Evolutionary conservation across 306 rosid species (phyloP), one percentile per base, ranked within the genome.

Genomic region (Inga oerstediana): DNA sequence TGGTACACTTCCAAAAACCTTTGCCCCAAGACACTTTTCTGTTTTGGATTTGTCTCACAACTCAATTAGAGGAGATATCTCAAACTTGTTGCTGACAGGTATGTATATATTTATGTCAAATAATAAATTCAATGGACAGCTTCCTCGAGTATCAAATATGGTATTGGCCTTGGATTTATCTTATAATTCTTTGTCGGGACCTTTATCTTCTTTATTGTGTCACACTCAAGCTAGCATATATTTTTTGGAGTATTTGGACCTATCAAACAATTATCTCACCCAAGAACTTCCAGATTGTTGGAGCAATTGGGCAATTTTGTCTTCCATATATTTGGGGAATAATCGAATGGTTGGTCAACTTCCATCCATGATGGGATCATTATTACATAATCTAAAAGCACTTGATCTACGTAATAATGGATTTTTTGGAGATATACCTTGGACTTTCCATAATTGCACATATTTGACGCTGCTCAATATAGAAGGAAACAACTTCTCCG

Each of bases 221-320:
- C 20, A 0, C 8, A 2, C 0, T 3, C 8, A 13, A 8, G 4
- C 3, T 12, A 10, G 27, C 2, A 0, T 4, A 0, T 0, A 12
- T 11, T 0, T 0, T 64, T 64, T 64, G 39, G 1, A 0, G 19
- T 30, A 27, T 27, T 12, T 64, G 20, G 69, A 64, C 39, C 2
- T 11, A 0, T 64, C 69, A 3, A 64, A 64, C 14, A 64, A 64
- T 30, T 13, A 3, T 64, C 39, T 64, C 1, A 64, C 39, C 8
- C 3, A 30, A 64, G 20, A 64, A 30, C 69, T 64, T 2, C 41
- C 69, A 0, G 39, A 27, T 64, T 64, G 41, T 64, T 64, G 39
- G 39, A 27, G 3, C 8, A 64, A 30, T 24, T 64, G 69, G 69
- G 2, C 39, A 30, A 0, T 0, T 11, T 12, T 64, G 9, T 30